These are phyloP conservation scores for Jatropha curcas DNA, from an alignment of 345 rosid species.

Conservation along the genomic window DNA sequence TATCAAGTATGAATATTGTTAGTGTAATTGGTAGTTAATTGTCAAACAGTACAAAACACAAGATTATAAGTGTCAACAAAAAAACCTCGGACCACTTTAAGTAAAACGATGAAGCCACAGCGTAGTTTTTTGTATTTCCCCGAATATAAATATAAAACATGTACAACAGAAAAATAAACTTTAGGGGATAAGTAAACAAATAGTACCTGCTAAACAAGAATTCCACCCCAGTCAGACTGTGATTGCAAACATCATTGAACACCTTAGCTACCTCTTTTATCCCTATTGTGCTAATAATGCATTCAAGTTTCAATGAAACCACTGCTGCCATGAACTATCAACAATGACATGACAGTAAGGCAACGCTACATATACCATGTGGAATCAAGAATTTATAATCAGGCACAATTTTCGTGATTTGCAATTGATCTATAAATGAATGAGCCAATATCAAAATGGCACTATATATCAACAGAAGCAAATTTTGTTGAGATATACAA, in stretches of 20 bases:
- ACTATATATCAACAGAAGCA: slow-evolving; percentile 31
- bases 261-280: background rate
- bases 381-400: slow-evolving; percentile 4
- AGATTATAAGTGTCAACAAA: too few relatives aligned
- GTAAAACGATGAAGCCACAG: too few relatives aligned
- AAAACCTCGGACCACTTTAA: too few relatives aligned
- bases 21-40: too few relatives aligned
- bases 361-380: slow-evolving; percentile 15
- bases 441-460: slow-evolving; percentile 46
- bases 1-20: too few relatives aligned
- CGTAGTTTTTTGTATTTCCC: too few relatives aligned
- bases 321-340: slow-evolving; percentile 9
- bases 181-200: background rate
- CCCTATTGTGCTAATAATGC: background rate
- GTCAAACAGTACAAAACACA: too few relatives aligned
- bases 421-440: slow-evolving; percentile 29
- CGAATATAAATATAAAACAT: background rate
- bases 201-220: background rate
- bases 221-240: background rate
- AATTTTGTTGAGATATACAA: slow-evolving; percentile 35
- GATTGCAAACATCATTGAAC: background rate
- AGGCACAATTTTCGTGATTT: slow-evolving; percentile 15
- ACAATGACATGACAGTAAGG: background rate
- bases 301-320: slow-evolving; percentile 1
- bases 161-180: background rate